phyloP scores from a whole-genome alignment of 2,329 filamentous ascomycete genomes.

The Mycogone perniciosa region DNA sequence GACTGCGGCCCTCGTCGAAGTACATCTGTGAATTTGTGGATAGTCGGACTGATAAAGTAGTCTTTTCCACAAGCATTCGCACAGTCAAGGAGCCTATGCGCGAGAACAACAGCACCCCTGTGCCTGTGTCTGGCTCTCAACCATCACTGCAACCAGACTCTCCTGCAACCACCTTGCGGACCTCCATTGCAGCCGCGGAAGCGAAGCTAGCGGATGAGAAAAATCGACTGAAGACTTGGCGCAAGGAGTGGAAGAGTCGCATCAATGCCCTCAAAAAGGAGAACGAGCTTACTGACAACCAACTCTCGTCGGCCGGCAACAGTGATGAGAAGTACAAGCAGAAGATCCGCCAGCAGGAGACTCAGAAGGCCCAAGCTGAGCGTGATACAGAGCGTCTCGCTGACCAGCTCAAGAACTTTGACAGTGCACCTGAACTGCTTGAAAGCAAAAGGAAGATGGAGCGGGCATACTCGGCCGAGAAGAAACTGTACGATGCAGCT shows the following conservation, averaged over 20 bases:
- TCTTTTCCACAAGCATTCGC: constrained; percentile 67
- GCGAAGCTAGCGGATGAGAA: constrained; percentile 64
- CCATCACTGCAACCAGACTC: constrained; percentile 66
- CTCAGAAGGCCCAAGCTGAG: constrained; percentile 62
- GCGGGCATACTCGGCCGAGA: constrained; percentile 47
- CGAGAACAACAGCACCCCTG: constrained; percentile 25
- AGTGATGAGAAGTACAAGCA: constrained; percentile 71
- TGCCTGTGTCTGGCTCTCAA: constrained; percentile 38
- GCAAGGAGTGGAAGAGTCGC: constrained; percentile 68
- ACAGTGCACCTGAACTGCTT: constrained; percentile 56
- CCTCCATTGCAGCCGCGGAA: constrained; percentile 67
- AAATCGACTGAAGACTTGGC: constrained; percentile 60
- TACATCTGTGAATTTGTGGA: constrained; percentile 75
- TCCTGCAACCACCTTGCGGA: constrained; percentile 68
- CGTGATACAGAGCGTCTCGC: constrained; percentile 48
- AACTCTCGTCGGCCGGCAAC: constrained; percentile 62
- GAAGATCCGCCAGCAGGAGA: constrained; percentile 68
- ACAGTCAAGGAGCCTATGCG: constrained; percentile 46
- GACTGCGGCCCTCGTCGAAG: constrained; percentile 63
- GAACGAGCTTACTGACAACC: constrained; percentile 61
- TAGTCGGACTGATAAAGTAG: constrained; percentile 55
- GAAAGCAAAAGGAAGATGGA: constrained; percentile 51
- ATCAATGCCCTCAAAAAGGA: constrained; percentile 64
- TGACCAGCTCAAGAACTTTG: constrained; percentile 57
- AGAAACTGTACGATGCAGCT: constrained; percentile 53